Conservation (phyloP, 108 stramenopile species). For the Nitzschia sp. region DNA sequence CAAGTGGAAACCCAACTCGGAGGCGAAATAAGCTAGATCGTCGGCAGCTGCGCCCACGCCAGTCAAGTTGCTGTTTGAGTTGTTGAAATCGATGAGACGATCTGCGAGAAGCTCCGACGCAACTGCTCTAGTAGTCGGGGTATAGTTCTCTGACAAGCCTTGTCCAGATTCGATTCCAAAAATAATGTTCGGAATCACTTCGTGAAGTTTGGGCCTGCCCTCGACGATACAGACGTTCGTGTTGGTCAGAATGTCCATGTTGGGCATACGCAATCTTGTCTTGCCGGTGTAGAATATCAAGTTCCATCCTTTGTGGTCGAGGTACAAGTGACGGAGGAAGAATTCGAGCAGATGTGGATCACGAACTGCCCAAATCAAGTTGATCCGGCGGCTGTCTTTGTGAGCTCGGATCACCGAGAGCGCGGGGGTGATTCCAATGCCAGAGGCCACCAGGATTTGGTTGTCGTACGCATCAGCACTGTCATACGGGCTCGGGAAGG, state of each 20-base stretch:
- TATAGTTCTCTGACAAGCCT: slow-evolving; percentile 34
- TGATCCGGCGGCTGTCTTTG: slow-evolving; percentile 40
- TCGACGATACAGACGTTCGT: slow-evolving; percentile 36
- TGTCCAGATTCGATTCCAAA: slow-evolving; percentile 35
- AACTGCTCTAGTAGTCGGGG: neutral
- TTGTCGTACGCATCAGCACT: slow-evolving; percentile 46
- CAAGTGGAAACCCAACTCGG: slow-evolving; percentile 15
- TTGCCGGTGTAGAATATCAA: slow-evolving; percentile 62
- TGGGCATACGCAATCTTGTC: neutral
- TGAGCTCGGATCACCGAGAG: slow-evolving; percentile 42
- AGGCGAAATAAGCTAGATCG: slow-evolving; percentile 5
- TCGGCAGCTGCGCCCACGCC: neutral
- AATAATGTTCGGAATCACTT: slow-evolving; percentile 40
- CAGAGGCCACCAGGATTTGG: slow-evolving; percentile 43
- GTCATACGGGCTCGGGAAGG: slow-evolving; percentile 51
- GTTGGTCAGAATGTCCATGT: slow-evolving; percentile 14
- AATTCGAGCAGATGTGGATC: slow-evolving; percentile 50
- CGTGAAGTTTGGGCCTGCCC: slow-evolving; percentile 33
- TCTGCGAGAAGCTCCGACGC: slow-evolving; percentile 12
- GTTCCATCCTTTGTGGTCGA: slow-evolving; percentile 46
- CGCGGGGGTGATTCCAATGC: slow-evolving; percentile 55
- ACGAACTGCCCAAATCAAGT: slow-evolving; percentile 50
- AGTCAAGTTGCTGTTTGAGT: neutral
- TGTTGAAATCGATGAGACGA: neutral
- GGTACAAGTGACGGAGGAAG: slow-evolving; percentile 42